A percentile compares a stretch with the other conserved stretches of the same genome.
Evolutionary conservation across 2,329 filamentous ascomycete genomes (phyloP).

Genomic region (Nemania sp.): DNA sequence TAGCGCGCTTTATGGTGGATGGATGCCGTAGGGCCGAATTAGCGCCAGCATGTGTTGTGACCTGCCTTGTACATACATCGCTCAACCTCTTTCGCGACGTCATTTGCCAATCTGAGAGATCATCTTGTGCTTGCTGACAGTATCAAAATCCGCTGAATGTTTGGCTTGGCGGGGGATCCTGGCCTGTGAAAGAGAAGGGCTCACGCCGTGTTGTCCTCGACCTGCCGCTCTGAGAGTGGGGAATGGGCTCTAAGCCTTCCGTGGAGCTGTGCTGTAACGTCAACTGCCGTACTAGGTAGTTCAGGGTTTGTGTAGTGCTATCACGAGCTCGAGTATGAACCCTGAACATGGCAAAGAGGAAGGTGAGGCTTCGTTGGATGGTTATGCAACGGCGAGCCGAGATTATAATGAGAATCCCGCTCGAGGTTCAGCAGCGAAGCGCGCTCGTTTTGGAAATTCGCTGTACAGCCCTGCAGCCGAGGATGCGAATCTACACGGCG

Average conservation of each 20-base stretch:
- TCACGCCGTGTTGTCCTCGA: slow-evolving; percentile 15
- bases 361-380: slow-evolving; percentile 19
- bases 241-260: slow-evolving; percentile 11
- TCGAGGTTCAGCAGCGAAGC: slow-evolving; percentile 12
- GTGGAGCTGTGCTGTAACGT: slow-evolving; percentile 30
- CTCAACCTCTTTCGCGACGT: slow-evolving; percentile 9
- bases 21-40: slow-evolving; percentile 33
- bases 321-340: slow-evolving; percentile 8
- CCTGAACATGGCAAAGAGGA: slow-evolving; percentile 16
- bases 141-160: slow-evolving; percentile 5
- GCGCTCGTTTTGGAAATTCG: slow-evolving; percentile 18
- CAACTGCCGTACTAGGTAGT: slow-evolving; percentile 4
- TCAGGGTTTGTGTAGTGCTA: slow-evolving; percentile 2
- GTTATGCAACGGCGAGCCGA: background rate
- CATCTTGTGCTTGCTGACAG: background rate
- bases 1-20: slow-evolving; percentile 16
- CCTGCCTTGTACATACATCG: slow-evolving; percentile 32
- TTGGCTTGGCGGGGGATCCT: background rate
- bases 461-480: slow-evolving; percentile 25
- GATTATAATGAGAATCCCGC: slow-evolving; percentile 16
- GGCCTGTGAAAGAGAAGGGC: slow-evolving; percentile 10
- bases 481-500: slow-evolving; percentile 8
- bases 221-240: slow-evolving; percentile 27
- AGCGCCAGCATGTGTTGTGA: slow-evolving; percentile 23
- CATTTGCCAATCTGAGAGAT: slow-evolving; percentile 22